Evolutionary conservation across 192 early-diverging fungal species (phyloP).

Genomic region (Backusella westeae): DNA sequence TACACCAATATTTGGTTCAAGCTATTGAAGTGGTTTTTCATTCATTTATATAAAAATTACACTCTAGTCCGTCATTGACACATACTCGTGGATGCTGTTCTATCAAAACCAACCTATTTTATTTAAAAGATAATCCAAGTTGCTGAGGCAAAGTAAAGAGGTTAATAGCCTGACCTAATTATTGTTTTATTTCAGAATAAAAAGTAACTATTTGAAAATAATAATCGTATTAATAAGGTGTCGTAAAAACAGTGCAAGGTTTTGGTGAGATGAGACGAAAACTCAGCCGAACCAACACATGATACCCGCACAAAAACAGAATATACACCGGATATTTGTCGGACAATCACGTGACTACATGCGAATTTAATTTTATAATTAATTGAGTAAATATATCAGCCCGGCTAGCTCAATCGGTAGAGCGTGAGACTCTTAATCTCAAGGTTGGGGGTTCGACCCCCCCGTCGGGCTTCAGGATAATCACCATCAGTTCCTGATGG

Average conservation of each 20-base stretch:
- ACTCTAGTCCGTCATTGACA: neutral
- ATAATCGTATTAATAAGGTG: neutral
- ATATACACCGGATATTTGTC: no score
- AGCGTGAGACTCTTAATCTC: conserved; percentile 88
- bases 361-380: rapidly evolving
- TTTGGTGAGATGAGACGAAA: no score
- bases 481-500: neutral
- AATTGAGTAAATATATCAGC: conserved; percentile 15
- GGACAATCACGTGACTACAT: no score
- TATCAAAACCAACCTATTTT: neutral
- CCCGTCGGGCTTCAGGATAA: conserved; percentile 57
- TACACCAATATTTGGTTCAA: no score
- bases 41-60: neutral
- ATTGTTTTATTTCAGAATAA: neutral
- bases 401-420: conserved; percentile 78
- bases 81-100: neutral
- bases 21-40: neutral
- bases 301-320: no score
- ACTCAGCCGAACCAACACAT: no score
- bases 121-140: neutral
- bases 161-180: neutral
- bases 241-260: no score
- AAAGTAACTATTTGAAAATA: neutral
- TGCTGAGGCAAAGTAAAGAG: neutral
- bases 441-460: conserved; percentile 89